Base-by-base conservation (phyloP, 352 stramenopile genomes). In the Blastocystis sp. region DNA sequence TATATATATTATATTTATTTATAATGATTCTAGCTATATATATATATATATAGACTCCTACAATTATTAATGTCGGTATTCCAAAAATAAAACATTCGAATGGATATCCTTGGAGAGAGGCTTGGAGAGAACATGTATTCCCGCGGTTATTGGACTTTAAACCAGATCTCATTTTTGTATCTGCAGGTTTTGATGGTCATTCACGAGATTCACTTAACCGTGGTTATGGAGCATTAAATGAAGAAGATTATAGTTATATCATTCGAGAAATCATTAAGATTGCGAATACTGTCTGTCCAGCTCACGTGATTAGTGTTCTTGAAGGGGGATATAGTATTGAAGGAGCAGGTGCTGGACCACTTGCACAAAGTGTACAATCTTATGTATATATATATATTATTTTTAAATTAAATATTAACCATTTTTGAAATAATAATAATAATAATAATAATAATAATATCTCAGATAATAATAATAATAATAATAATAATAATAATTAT, bases 131-230 rank as follows among this genome's bases (percentile, higher is more conserved):
- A 4, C 55, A 65, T 34, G 43, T 70, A 18, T 55, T 73, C 16
- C 68, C 68, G 4, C 16, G 30, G 16, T 34, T 73, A 23, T 31
- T 55, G 5, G 58, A 19, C 18, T 73, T 73, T 44, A 21, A 46
- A 24, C 68, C 68, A 3, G 68, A 73, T 37, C 34, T 73, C 6
- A 73, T 73, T 21, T 56, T 73, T 55, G 70, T 73, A 19, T 73
- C 68, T 10, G 66, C 68, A 62, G 52, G 68, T 1, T 73, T 73
- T 37, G 68, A 73, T 31, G 68, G 52, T 19, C 68, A 73, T 36
- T 34, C 21, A 30, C 40, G 49, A 18, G 68, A 73, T 25, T 44
- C 45, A 6, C 35, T 73, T 19, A 73, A 73, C 68, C 59, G 65
- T 30, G 64, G 68, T 31, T 73, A 72, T 31, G 32, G 65, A 27